phyloP scores from a whole-genome alignment of 306 rosid species.

The Pterocarpus santalinus region DNA sequence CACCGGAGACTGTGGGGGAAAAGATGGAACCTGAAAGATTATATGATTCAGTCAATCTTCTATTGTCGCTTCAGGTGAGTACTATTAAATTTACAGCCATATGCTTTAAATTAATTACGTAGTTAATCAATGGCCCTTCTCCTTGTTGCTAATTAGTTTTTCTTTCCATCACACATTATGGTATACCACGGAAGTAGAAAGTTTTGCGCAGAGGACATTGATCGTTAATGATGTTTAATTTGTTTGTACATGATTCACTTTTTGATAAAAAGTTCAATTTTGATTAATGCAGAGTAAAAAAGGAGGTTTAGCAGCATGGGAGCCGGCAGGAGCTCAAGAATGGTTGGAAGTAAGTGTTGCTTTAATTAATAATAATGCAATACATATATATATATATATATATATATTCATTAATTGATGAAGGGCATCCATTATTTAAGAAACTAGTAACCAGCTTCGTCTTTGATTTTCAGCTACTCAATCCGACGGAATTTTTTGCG shows the following conservation, averaged over 20 bases:
- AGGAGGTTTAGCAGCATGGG: constrained; percentile 87
- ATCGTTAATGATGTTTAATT: background rate
- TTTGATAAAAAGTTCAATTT: background rate
- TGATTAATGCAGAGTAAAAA: constrained; percentile 63
- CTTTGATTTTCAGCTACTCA: constrained; percentile 41
- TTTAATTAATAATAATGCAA: background rate
- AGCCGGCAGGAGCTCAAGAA: constrained; percentile 64
- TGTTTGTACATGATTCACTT: background rate
- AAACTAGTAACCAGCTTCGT: background rate
- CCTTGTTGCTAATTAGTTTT: background rate
- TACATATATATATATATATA: background rate
- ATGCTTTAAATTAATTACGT: background rate
- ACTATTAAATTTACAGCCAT: background rate
- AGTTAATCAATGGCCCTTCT: background rate
- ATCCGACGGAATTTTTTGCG: constrained; percentile 53
- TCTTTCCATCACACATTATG: constrained; percentile 9
- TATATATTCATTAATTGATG: background rate
- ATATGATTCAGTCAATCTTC: constrained; percentile 69
- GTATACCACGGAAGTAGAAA: background rate
- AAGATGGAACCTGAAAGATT: constrained; percentile 67
- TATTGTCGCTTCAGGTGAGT: constrained; percentile 73
- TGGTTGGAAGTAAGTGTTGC: constrained; percentile 72
- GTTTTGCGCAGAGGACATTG: background rate
- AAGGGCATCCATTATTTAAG: background rate
- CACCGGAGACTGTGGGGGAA: constrained; percentile 74